Conservation (phyloP, 1,284 basidiomycete species). For the Takashimella koratensis region DNA sequence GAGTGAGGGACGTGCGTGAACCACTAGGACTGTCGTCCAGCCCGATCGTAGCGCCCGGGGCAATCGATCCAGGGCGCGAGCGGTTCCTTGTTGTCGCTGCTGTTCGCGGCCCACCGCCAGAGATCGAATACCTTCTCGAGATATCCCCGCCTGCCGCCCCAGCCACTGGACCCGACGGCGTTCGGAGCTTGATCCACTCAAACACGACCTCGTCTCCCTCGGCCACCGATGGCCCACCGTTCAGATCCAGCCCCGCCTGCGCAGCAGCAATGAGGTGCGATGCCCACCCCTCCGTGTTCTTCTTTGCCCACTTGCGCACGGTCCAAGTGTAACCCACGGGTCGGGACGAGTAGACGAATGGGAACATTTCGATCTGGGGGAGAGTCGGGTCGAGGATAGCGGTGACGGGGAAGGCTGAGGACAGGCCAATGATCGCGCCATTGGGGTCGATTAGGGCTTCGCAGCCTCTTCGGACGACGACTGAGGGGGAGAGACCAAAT, state of each 20-base stretch:
- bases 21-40: not conserved
- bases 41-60: not conserved
- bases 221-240: slow-evolving; percentile 15
- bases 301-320: slow-evolving; percentile 73
- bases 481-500: slow-evolving; percentile 40
- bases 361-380: not conserved
- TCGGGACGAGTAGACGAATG: slow-evolving; percentile 24
- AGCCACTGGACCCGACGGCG: slow-evolving; percentile 8
- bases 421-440: slow-evolving; percentile 34
- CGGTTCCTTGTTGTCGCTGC: not conserved
- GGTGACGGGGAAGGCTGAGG: slow-evolving; percentile 2
- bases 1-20: slow-evolving; percentile 1
- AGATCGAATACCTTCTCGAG: slow-evolving; percentile 11
- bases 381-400: not conserved
- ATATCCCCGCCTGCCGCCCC: slow-evolving; percentile 13
- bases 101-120: not conserved
- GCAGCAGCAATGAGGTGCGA: slow-evolving; percentile 41
- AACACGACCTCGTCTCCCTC: slow-evolving; percentile 46
- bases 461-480: slow-evolving; percentile 23
- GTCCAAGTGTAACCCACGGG: slow-evolving; percentile 69
- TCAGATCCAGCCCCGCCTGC: slow-evolving; percentile 36
- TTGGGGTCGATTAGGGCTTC: slow-evolving; percentile 23
- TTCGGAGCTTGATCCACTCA: slow-evolving; percentile 45
- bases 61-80: not conserved
- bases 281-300: slow-evolving; percentile 41